These are phyloP conservation scores for Willaertia magna DNA, from an alignment of 208 protist species.

Conservation along the genomic window DNA sequence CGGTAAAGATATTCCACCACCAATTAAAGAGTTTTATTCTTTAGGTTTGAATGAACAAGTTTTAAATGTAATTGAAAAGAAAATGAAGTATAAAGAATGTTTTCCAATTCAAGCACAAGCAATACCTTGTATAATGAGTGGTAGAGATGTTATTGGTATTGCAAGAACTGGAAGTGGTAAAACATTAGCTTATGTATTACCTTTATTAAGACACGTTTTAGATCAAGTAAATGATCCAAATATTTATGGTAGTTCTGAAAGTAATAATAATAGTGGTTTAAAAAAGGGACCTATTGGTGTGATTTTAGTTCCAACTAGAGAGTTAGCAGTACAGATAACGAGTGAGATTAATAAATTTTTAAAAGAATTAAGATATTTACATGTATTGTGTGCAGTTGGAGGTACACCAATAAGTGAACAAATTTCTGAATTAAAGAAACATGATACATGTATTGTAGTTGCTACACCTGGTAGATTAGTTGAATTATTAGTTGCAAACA, in stretches of 20 bases:
- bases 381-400: conserved; percentile 46
- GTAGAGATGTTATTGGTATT: conserved; percentile 65
- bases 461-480: conserved; percentile 69
- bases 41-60: conserved; percentile 57
- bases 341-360: conserved; percentile 25
- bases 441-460: conserved; percentile 59
- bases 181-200: conserved; percentile 74
- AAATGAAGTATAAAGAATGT: conserved; percentile 42
- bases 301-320: conserved; percentile 77
- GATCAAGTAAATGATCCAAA: too few species aligned
- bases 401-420: conserved; percentile 39
- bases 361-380: conserved; percentile 30
- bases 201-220: conserved; percentile 67
- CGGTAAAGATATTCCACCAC: conserved; percentile 41
- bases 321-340: conserved; percentile 73
- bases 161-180: conserved; percentile 86
- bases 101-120: conserved; percentile 75
- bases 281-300: conserved; percentile 62
- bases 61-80: conserved; percentile 37
- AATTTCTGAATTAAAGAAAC: conserved; percentile 18
- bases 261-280: too few species aligned
- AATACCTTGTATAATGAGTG: conserved; percentile 59
- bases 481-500: conserved; percentile 61
- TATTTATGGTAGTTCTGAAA: too few species aligned
- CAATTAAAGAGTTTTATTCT: conserved; percentile 57